A percentile compares a stretch with the other conserved stretches of the same genome.
Conservation (phyloP, 495 filamentous ascomycete genomes). For the Niebla homalea region DNA sequence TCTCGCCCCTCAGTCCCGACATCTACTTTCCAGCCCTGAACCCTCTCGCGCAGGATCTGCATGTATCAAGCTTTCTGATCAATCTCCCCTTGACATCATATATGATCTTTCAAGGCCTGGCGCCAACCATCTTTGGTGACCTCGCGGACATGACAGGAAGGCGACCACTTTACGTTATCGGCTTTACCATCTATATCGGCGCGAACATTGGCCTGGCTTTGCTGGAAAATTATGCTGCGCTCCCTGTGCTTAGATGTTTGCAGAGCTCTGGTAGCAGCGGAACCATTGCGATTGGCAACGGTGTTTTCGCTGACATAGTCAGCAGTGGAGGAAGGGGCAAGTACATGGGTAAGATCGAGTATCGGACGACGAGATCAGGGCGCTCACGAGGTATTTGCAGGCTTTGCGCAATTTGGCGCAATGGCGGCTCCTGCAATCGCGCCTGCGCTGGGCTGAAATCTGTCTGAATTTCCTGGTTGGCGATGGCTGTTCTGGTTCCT, state of each 20-base stretch:
- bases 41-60: constrained; percentile 41
- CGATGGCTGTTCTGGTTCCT: constrained; percentile 46
- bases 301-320: constrained; percentile 26
- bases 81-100: constrained; percentile 59
- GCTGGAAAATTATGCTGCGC: constrained; percentile 35
- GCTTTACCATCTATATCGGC: constrained; percentile 26
- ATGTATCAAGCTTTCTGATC: constrained; percentile 47
- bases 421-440: constrained; percentile 29
- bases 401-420: constrained; percentile 11
- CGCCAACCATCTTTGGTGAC: constrained; percentile 32
- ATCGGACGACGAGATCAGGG: background rate
- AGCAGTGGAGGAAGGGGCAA: constrained; percentile 23
- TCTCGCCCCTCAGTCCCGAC: constrained; percentile 58
- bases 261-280: constrained; percentile 40
- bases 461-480: constrained; percentile 41
- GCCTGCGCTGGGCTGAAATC: constrained; percentile 41
- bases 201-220: constrained; percentile 29
- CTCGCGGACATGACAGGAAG: constrained; percentile 29
- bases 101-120: constrained; percentile 46
- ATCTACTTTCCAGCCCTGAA: constrained; percentile 67
- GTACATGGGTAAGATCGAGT: constrained; percentile 23
- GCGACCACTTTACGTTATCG: constrained; percentile 26
- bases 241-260: constrained; percentile 41
- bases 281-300: constrained; percentile 17
- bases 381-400: background rate